Percentiles rank a stretch among this genome's conserved stretches.
Conservation (phyloP, 768 basidiomycete genomes). For the Russula foetens region DNA sequence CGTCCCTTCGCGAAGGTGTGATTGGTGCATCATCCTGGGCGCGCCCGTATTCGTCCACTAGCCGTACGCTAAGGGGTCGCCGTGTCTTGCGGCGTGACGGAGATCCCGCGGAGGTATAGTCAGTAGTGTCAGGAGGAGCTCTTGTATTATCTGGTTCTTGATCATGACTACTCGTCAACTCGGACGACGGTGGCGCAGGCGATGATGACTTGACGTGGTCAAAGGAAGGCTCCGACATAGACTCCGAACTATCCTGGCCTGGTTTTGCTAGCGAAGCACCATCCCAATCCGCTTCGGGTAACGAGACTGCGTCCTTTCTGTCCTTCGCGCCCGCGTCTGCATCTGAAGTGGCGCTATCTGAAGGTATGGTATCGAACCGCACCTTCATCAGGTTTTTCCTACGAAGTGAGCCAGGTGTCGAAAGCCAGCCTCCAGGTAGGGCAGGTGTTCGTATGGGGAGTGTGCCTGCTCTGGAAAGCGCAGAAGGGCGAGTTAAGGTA, state of each 20-base stretch:
- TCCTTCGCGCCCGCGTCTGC: conserved; percentile 15
- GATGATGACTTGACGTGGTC: conserved; percentile 15
- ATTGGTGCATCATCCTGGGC: not conserved
- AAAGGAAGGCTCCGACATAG: conserved; percentile 18
- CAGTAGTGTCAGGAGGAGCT: conserved; percentile 18
- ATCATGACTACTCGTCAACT: not conserved
- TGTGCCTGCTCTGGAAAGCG: conserved; percentile 11
- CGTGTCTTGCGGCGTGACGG: conserved; percentile 30
- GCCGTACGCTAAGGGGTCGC: conserved; percentile 45
- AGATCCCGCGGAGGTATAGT: conserved; percentile 15
- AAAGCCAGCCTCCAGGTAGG: conserved; percentile 38
- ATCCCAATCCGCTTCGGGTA: conserved; percentile 12
- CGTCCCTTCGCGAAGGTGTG: conserved; percentile 19
- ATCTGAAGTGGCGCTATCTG: conserved; percentile 26
- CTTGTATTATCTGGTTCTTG: not conserved
- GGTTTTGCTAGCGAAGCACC: not conserved
- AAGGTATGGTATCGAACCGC: conserved; percentile 49
- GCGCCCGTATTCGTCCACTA: conserved; percentile 64
- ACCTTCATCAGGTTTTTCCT: conserved; percentile 61
- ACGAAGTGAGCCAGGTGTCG: conserved; percentile 40
- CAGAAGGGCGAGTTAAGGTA: not conserved
- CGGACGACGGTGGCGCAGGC: not conserved
- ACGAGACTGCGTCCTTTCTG: not conserved
- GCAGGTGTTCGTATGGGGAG: conserved; percentile 34
- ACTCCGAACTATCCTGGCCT: not conserved